phyloP scores from a whole-genome alignment of 202 grass and related monocot species.

The Saccharum hybrid region DNA sequence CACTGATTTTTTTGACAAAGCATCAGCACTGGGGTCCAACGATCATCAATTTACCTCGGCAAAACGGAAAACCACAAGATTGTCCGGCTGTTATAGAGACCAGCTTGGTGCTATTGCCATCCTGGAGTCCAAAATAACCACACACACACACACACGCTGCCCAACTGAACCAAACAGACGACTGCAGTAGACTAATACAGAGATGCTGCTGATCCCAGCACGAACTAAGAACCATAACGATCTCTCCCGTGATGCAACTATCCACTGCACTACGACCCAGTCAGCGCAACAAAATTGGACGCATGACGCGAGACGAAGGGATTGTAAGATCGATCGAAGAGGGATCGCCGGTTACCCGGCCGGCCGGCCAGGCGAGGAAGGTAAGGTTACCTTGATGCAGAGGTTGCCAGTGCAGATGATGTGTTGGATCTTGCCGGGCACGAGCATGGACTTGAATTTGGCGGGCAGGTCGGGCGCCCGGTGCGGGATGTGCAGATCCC shows the following conservation, averaged over 20 bases:
- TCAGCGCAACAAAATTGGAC: conserved; percentile 12
- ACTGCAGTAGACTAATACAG: neutral
- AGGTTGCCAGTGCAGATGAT: conserved; percentile 95
- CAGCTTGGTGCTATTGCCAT: neutral
- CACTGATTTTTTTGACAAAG: conserved; percentile 4
- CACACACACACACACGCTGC: neutral
- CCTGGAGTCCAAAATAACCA: neutral
- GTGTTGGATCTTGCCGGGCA: conserved; percentile 96
- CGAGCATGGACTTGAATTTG: conserved; percentile 99
- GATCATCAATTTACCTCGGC: neutral
- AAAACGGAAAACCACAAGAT: neutral
- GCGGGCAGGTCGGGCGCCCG: conserved; percentile 81
- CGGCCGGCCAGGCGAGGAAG: neutral
- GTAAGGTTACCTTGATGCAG: conserved; percentile 71
- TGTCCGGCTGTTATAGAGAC: neutral
- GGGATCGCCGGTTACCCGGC: neutral
- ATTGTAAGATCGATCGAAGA: neutral
- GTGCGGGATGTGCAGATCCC: conserved; percentile 95
- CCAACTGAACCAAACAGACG: neutral
- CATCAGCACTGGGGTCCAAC: neutral
- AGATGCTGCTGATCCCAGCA: neutral
- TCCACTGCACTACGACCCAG: neutral
- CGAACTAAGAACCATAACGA: neutral
- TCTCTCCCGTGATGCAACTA: neutral
- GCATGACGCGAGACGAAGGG: neutral